These are phyloP conservation scores for Aspergillus sclerotioniger DNA, from an alignment of 495 filamentous ascomycete genomes.

Conservation along the genomic window DNA sequence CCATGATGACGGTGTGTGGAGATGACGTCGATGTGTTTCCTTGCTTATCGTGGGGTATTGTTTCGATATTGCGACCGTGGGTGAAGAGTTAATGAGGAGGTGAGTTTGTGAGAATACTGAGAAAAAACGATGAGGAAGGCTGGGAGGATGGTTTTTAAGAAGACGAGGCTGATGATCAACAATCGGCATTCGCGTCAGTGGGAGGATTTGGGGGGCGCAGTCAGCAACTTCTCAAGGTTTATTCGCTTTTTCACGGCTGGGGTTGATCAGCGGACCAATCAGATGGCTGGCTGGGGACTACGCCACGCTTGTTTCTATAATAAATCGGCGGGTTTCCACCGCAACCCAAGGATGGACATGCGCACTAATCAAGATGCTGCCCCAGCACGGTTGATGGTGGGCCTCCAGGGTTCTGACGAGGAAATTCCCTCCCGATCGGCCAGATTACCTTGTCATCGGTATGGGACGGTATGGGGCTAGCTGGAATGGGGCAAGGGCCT, in stretches of 20 bases:
- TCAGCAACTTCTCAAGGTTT: neutral
- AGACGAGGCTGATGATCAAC: constrained; percentile 8
- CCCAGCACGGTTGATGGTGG: neutral
- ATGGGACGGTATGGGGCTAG: constrained; percentile 8
- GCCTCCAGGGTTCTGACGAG: too few species aligned
- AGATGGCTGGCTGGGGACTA: neutral
- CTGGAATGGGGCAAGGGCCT: constrained; percentile 9
- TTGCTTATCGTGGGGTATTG: neutral
- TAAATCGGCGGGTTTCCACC: constrained; percentile 1
- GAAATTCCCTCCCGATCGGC: too few species aligned
- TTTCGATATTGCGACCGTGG: neutral
- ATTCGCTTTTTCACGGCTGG: neutral
- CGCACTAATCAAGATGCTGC: neutral
- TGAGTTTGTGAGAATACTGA: neutral
- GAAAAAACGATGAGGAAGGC: neutral
- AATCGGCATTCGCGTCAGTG: neutral
- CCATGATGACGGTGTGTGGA: constrained; percentile 49
- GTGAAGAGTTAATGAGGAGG: neutral
- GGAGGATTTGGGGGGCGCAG: neutral
- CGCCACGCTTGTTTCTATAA: constrained; percentile 7
- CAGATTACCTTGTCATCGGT: constrained; percentile 1
- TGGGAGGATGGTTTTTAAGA: constrained; percentile 7
- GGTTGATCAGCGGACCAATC: constrained; percentile 1
- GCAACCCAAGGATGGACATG: neutral
- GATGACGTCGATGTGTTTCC: neutral